Evolutionary conservation across 2,329 filamentous ascomycete species (phyloP).

Genomic region (Aureobasidium namibiae): DNA sequence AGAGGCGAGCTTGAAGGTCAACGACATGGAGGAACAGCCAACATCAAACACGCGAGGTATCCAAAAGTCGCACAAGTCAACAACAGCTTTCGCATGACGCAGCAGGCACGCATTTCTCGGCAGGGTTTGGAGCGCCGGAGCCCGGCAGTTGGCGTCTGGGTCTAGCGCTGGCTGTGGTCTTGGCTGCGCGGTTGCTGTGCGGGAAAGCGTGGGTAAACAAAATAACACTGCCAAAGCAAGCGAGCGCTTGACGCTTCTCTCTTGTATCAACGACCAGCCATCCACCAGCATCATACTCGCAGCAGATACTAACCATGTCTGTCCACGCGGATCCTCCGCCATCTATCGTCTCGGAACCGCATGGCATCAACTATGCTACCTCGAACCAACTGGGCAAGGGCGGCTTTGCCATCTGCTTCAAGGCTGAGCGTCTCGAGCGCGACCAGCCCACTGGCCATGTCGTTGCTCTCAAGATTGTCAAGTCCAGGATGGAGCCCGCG

Average conservation of each 20-base stretch:
- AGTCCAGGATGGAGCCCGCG: constrained; percentile 66
- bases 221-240: not conserved
- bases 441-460: constrained; percentile 52
- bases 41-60: not conserved
- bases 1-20: constrained; percentile 59
- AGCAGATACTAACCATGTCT: constrained; percentile 24
- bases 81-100: not conserved
- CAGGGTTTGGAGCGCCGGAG: not conserved
- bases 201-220: constrained; percentile 4
- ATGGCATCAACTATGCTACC: constrained; percentile 65
- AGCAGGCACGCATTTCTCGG: not conserved
- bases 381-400: constrained; percentile 70
- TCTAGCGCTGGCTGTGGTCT: not conserved
- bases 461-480: constrained; percentile 75
- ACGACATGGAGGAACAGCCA: constrained; percentile 41
- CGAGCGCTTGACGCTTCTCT: not conserved
- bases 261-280: not conserved
- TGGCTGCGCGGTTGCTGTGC: constrained; percentile 7
- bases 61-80: not conserved
- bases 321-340: constrained; percentile 45
- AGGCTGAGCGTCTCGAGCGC: constrained; percentile 54
- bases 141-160: not conserved
- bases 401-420: constrained; percentile 75
- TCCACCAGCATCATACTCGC: constrained; percentile 7
- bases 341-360: constrained; percentile 56